Conservation (phyloP, 768 basidiomycete species). For the Sistotremastrum niveocremeum region DNA sequence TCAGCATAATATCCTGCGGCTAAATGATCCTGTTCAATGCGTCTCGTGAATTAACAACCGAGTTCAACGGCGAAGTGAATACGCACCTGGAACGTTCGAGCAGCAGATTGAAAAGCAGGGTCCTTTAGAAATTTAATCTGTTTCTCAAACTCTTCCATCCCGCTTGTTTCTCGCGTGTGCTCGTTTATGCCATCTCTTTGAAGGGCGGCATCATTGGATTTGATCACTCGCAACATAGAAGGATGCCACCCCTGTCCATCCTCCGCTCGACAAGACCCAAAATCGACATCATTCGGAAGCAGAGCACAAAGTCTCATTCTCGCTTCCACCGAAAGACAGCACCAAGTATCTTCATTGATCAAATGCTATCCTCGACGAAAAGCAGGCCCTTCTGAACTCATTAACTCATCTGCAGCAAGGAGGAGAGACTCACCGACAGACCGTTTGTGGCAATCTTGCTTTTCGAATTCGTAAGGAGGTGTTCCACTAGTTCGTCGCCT, state of each 20-base stretch:
- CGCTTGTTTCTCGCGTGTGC: conserved; percentile 7
- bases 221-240: conserved; percentile 20
- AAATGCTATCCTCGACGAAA: conserved; percentile 25
- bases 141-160: conserved; percentile 8
- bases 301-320: conserved; percentile 23
- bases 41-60: not conserved
- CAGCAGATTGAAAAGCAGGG: conserved; percentile 38
- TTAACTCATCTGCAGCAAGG: conserved; percentile 3
- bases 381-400: conserved; percentile 3
- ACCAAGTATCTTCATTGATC: conserved; percentile 33
- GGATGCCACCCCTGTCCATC: conserved; percentile 27
- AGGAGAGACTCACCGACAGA: conserved; percentile 27
- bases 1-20: conserved; percentile 37
- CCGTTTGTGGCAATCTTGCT: conserved; percentile 36
- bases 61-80: not conserved
- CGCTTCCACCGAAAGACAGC: conserved; percentile 29
- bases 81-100: conserved; percentile 29
- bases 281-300: conserved; percentile 18
- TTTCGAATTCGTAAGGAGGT: conserved; percentile 31
- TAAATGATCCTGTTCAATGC: conserved; percentile 37
- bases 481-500: conserved; percentile 11
- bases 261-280: too few species aligned
- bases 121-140: conserved; percentile 24
- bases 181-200: not conserved
- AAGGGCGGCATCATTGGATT: conserved; percentile 23